Base-by-base conservation (phyloP, 2,329 filamentous ascomycete genomes). In the Fusarium hainanense region DNA sequence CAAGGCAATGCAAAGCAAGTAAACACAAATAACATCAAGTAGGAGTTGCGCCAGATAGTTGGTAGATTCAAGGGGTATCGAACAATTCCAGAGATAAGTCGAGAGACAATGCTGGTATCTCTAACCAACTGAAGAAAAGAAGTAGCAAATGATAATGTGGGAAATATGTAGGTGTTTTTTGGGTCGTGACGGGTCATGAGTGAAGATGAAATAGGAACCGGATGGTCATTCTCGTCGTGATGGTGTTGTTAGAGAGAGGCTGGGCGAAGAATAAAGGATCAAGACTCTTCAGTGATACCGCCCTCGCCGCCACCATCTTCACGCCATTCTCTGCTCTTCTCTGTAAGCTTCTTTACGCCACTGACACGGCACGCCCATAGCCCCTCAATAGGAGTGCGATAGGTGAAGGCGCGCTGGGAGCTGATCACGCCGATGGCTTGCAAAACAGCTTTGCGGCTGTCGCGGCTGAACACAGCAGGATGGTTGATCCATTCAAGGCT, bases 401-500 rank as follows among this genome's bases (percentile, higher is more conserved):
- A 98, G 1, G 96, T 98, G 78, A 95, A 97, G 13, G 92, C 94
- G 48, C 96, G 88, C 81, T 99, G 96, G 9, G 93, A 97, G 76
- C 93, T 96, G 74, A 99, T 98, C 66, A 98, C 94, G 9, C 96
- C 95, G 71, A 99, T 98, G 18, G 94, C 93, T 79, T 99, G 96
- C 25, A 99, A 85, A 4, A 99, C 94, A 7, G 95, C 93, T 83
- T 99, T 99, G 75, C 96, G 90, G 61, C 93, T 96, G 78, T 99
- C 96, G 40, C 96, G 90, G 11, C 92, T 91, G 78, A 99, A 99
- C 4, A 98, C 93, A 3, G 94, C 94, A 3, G 96, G 96, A 76
- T 99, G 96, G 77, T 92, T 94, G 80, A 99, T 98, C 96, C 96
- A 99, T 81, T 99, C 96, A 18, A 99, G 84, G 52, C 92, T 93